phyloP scores from a whole-genome alignment of 257 asterid genomes.

The Linaria vulgaris region DNA sequence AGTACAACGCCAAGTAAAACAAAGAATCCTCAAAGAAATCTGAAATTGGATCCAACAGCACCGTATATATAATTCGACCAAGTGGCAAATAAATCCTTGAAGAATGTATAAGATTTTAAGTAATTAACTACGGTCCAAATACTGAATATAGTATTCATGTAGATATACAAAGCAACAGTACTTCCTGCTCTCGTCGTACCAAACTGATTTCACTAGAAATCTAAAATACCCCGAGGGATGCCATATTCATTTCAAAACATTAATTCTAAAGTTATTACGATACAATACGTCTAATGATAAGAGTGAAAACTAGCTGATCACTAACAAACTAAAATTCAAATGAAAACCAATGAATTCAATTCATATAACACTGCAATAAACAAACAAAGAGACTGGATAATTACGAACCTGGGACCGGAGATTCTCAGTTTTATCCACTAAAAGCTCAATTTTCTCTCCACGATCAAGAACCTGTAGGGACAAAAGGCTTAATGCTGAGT shows the following conservation, averaged over 20 bases:
- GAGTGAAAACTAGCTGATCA: too few species aligned
- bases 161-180: background rate
- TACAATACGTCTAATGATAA: background rate
- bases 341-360: background rate
- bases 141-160: background rate
- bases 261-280: background rate
- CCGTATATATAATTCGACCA: background rate
- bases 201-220: too few species aligned
- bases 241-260: background rate
- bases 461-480: slow-evolving; percentile 51
- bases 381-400: too few species aligned
- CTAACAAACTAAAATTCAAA: background rate
- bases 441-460: slow-evolving; percentile 55
- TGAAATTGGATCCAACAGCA: background rate
- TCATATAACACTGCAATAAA: too few species aligned
- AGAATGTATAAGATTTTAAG: background rate
- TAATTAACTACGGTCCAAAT: background rate
- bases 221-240: background rate
- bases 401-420: slow-evolving; percentile 54
- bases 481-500: slow-evolving; percentile 10
- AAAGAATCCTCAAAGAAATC: background rate
- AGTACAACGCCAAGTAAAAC: background rate
- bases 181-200: background rate
- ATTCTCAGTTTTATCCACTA: slow-evolving; percentile 55
- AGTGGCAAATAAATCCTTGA: background rate